phyloP scores from a whole-genome alignment of 2,329 filamentous ascomycete genomes.

The Colletotrichum liaoningense region DNA sequence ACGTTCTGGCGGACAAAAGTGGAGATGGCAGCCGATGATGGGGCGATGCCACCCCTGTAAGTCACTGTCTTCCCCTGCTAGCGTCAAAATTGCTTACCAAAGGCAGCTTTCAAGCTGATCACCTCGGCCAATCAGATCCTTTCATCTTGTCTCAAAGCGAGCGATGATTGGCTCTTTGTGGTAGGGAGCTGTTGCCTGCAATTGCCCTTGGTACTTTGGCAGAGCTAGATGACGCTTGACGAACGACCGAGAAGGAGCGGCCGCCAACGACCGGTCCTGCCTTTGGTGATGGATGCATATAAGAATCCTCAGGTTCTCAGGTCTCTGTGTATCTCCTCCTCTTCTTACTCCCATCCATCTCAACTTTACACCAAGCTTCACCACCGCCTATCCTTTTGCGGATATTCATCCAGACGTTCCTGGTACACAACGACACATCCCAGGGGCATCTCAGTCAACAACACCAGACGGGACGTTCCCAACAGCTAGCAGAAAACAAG shows the following conservation, averaged over 20 bases:
- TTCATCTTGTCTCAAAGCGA: rapidly evolving
- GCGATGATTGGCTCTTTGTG: background rate
- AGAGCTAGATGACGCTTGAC: background rate
- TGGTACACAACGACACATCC: background rate
- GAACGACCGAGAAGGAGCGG: background rate
- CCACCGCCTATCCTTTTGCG: background rate
- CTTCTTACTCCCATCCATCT: background rate
- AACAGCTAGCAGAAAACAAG: background rate
- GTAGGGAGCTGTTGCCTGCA: conserved; percentile 8
- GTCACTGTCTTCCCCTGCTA: background rate
- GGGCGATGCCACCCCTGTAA: background rate
- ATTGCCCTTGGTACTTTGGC: background rate
- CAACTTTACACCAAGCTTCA: background rate
- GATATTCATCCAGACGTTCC: background rate
- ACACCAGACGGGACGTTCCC: background rate
- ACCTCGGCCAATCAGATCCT: background rate
- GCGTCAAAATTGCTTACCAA: background rate
- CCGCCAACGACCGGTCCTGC: background rate
- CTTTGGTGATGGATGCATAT: background rate
- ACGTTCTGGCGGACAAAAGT: background rate
- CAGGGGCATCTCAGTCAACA: background rate
- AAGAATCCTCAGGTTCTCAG: background rate
- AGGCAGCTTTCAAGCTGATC: background rate
- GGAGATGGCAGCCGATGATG: background rate
- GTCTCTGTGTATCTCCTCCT: background rate